Conservation (phyloP, 176 grass and related monocot species). For the Cenchrus purpureus region DNA sequence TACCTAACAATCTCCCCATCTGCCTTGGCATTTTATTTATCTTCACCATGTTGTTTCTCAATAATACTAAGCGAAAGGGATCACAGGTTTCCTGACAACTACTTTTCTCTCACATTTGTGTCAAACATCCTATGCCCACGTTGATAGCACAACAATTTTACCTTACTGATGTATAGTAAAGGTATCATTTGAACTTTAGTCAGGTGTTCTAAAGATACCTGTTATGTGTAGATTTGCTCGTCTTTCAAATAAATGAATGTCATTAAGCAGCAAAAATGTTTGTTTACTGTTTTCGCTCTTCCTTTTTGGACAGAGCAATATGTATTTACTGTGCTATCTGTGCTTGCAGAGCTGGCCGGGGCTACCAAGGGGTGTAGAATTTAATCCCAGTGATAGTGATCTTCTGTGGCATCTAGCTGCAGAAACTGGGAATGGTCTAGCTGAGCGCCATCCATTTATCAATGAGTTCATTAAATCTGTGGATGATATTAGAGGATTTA, state of each 20-base stretch:
- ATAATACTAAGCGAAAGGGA: background rate
- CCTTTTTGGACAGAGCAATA: background rate
- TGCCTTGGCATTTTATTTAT: no score
- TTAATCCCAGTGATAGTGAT: slow-evolving; percentile 74
- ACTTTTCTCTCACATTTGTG: background rate
- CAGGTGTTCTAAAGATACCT: background rate
- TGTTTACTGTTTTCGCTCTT: background rate
- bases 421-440: slow-evolving; percentile 59
- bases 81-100: background rate
- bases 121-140: background rate
- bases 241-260: background rate
- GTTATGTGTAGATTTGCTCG: background rate
- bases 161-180: background rate
- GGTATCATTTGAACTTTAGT: background rate
- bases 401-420: slow-evolving; percentile 81
- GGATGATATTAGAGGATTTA: slow-evolving; percentile 49
- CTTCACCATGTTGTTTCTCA: background rate
- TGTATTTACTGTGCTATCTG: slow-evolving; percentile 12
- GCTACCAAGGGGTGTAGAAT: slow-evolving; percentile 82
- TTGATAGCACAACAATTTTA: background rate
- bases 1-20: no score
- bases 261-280: background rate
- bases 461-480: slow-evolving; percentile 67
- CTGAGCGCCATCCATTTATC: slow-evolving; percentile 80
- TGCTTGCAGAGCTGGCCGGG: slow-evolving; percentile 68